Evolutionary conservation across 2,329 filamentous ascomycete species (phyloP), one percentile per base, ranked within the genome.

Genomic region (Rhynchosporium agropyri): DNA sequence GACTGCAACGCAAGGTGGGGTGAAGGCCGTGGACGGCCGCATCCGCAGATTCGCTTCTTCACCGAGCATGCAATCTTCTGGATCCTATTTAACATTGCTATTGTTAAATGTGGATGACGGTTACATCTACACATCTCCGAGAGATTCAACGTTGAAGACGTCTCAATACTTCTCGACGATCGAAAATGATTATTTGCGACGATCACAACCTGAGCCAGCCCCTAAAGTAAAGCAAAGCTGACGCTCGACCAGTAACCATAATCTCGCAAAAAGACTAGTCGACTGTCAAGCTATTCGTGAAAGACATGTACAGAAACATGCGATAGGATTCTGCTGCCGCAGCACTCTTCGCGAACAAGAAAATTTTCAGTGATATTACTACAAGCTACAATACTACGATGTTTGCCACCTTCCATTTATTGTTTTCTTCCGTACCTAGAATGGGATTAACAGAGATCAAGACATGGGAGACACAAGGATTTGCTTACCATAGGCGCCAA

Each of bases 401-500:
- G 67, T 66, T 49, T 70, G 77, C 88, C 88, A 90, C 66, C 83
- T 78, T 67, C 81, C 77, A 76, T 90, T 84, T 70, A 90, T 89
- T 71, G 90, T 87, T 74, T 89, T 90, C 68, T 84, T 84, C 69
- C 80, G 76, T n/a, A 84, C 81, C 83, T 84, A 62, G 60, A 15
- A 42, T 43, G 50, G 0, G 8, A 55, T 83, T 74, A 81, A 78
- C 62, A 59, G 55, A 36, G 48, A 20, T 57, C 26, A 6, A 49
- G 40, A n/a, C 9, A 57, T 20, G 2, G 48, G 55, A 10, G 9
- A 36, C 9, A 2, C 2, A 43, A n/a, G 28, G 28, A 26, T 26
- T 33, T 26, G 81, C 89, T 81, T 82, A 97, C 95, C 85, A 98
- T 86, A 33, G 95, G 95, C 59, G 88, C 88, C 72, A 98, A 80